A percentile compares a stretch with the other conserved stretches of the same genome.
Evolutionary conservation across 2,329 filamentous ascomycete genomes (phyloP).

Genomic region (Alternaria arborescens): DNA sequence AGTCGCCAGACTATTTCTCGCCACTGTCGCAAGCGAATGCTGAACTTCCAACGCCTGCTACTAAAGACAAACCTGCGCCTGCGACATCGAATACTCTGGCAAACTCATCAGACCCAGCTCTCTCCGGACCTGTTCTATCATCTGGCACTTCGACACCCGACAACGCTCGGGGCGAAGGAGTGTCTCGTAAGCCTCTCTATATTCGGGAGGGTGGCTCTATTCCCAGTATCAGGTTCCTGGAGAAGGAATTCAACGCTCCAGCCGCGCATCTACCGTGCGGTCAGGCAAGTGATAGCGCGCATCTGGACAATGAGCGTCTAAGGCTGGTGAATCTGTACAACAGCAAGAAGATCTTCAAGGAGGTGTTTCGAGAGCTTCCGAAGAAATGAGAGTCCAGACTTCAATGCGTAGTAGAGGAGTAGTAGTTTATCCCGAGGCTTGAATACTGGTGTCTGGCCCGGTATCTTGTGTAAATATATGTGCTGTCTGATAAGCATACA

Average conservation of each 20-base stretch:
- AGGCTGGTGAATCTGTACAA: slow-evolving; percentile 87
- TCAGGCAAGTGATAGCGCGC: slow-evolving; percentile 90
- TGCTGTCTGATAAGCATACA: not conserved
- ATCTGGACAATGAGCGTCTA: slow-evolving; percentile 95
- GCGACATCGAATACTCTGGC: slow-evolving; percentile 63
- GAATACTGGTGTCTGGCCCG: not conserved
- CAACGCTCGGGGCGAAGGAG: not conserved
- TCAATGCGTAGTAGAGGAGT: too few species aligned
- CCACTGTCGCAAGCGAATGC: slow-evolving; percentile 16
- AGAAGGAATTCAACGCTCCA: slow-evolving; percentile 91
- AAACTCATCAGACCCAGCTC: slow-evolving; percentile 41
- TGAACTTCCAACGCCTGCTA: slow-evolving; percentile 5
- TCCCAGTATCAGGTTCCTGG: slow-evolving; percentile 89
- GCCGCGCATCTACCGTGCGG: slow-evolving; percentile 94
- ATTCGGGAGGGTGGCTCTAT: slow-evolving; percentile 97
- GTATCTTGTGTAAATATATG: not conserved
- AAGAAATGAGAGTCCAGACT: slow-evolving; percentile 4
- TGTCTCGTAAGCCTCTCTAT: slow-evolving; percentile 74
- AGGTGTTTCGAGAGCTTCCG: slow-evolving; percentile 76
- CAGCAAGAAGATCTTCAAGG: slow-evolving; percentile 88
- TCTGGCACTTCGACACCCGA: slow-evolving; percentile 10
- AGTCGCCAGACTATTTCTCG: slow-evolving; percentile 28
- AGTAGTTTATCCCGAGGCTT: not conserved
- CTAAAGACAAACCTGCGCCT: slow-evolving; percentile 44
- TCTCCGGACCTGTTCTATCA: slow-evolving; percentile 15